Base-by-base conservation (phyloP, 2,329 filamentous ascomycete genomes). In the Phaeosphaeria sp. region DNA sequence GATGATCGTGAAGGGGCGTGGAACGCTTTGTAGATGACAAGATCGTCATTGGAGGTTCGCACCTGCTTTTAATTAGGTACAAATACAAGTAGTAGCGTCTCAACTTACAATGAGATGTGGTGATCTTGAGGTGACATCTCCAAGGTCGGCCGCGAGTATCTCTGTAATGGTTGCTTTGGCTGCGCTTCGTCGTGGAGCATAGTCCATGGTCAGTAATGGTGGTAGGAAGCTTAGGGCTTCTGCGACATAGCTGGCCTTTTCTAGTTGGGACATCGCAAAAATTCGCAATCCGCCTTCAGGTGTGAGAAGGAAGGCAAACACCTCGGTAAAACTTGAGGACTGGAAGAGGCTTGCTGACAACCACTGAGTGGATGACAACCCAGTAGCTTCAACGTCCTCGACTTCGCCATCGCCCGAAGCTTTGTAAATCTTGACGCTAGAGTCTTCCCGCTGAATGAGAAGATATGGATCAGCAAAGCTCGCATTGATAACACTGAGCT, bases 401-500 rank as follows among this genome's bases (percentile, higher is more conserved):
- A 98, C 81, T 67, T 99, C 95, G 46, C 91, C 89, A 69, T 87
- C 90, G 46, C 86, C 87, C 69, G 93, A 92, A 41, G 93, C 91
- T 70, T 92, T 87, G 46, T 93, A 89, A 41, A 98, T 81, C 55
- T 91, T 87, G 6, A 93, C 84, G 59, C 90, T 95, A 6, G 87
- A 88, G 74, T 99, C 93, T 63, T 97, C 92, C 55, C 92, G 86
- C 20, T 97, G 80, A 15, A 98, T 84, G 1, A 97, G 81, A 13
- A 99, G 78, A 71, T 93, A 97, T 0, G 92, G 92, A 66, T 98
- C 94, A 20, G 87, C 87, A 67, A 98, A 93, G 72, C 91, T 96
- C 39, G 91, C 90, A 69, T 88, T 90, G 46, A 93, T 81, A 43
- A 95, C 89, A 52, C 89, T 85, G 4, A 92, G 89, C 68, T 97